Conservation (phyloP, 257 asterid species). For the Plantago ovata region DNA sequence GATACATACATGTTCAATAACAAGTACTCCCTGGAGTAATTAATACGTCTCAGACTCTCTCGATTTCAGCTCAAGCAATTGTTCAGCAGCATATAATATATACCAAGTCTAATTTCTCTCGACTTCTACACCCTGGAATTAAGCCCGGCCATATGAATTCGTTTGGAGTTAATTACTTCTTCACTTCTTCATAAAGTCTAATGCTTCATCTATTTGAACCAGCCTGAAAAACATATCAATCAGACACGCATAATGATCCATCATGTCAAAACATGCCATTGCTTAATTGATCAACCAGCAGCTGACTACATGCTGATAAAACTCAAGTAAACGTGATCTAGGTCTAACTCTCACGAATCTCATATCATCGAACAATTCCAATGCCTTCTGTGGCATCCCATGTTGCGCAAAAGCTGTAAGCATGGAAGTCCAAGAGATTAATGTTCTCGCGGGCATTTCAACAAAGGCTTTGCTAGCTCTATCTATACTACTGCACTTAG, state of each 20-base stretch:
- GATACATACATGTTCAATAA: conserved; percentile 71
- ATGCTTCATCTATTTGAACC: conserved; percentile 73
- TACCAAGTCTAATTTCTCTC: conserved; percentile 61
- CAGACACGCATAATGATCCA: conserved; percentile 76
- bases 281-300: conserved; percentile 74
- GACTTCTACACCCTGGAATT: conserved; percentile 82
- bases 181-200: conserved; percentile 50
- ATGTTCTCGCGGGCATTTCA: conserved; percentile 71
- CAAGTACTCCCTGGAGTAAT: too few relatives aligned
- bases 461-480: conserved; percentile 71
- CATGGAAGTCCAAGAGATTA: conserved; percentile 93
- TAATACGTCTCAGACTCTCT: conserved; percentile 64
- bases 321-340: conserved; percentile 72
- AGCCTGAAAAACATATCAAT: conserved; percentile 75
- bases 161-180: conserved; percentile 50
- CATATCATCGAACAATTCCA: conserved; percentile 84
- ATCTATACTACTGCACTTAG: conserved; percentile 81
- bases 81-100: conserved; percentile 70
- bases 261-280: conserved; percentile 60
- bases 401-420: conserved; percentile 71
- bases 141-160: conserved; percentile 80
- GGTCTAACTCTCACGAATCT: conserved; percentile 71
- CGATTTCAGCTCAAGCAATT: conserved; percentile 65
- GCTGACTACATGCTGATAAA: conserved; percentile 88
- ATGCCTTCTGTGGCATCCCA: conserved; percentile 57